A percentile compares a stretch with the other conserved stretches of the same genome.
Conservation (phyloP, 2,329 filamentous ascomycete species). For the Ophiostoma populinum region DNA sequence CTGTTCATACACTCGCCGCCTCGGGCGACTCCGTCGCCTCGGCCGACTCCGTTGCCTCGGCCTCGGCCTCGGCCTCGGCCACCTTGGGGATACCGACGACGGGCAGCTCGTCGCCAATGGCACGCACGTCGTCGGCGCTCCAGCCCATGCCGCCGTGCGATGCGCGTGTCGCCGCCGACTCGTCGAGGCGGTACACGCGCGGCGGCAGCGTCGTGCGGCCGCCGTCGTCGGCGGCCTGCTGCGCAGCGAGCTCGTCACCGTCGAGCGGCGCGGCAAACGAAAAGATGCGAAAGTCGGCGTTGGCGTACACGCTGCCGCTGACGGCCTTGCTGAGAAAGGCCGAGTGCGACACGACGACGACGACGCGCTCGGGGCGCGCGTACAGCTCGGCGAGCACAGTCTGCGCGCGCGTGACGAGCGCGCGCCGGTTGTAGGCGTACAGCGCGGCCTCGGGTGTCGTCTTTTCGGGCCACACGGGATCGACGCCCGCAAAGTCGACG, state of each 20-base stretch:
- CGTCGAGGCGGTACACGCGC: conserved; percentile 18
- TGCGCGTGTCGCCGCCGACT: conserved; percentile 30
- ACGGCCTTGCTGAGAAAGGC: conserved; percentile 43
- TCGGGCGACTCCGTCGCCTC: too few relatives aligned
- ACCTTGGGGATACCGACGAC: background rate
- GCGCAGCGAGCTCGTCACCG: background rate
- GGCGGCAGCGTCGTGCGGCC: conserved; percentile 9
- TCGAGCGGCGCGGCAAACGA: conserved; percentile 24
- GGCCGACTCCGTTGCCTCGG: too few relatives aligned
- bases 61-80: too few relatives aligned
- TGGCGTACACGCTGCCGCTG: conserved; percentile 37
- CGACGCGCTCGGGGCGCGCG: conserved; percentile 37
- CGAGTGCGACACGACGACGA: conserved; percentile 49
- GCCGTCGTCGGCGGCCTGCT: conserved; percentile 5
- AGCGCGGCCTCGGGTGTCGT: conserved; percentile 24
- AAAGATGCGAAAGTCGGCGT: conserved; percentile 49
- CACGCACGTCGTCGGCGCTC: conserved; percentile 22
- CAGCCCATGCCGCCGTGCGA: conserved; percentile 33
- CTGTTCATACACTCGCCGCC: too few relatives aligned
- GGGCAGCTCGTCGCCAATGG: conserved; percentile 16
- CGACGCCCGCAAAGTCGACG: conserved; percentile 38
- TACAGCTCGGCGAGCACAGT: conserved; percentile 31
- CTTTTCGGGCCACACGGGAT: conserved; percentile 47
- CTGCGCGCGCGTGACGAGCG: conserved; percentile 38
- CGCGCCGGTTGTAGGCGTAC: conserved; percentile 35